Percentiles rank a stretch among this genome's conserved stretches.
These are phyloP conservation scores for Plasmodium fragile DNA, from an alignment of 169 alveolate species.

Conservation along the genomic window DNA sequence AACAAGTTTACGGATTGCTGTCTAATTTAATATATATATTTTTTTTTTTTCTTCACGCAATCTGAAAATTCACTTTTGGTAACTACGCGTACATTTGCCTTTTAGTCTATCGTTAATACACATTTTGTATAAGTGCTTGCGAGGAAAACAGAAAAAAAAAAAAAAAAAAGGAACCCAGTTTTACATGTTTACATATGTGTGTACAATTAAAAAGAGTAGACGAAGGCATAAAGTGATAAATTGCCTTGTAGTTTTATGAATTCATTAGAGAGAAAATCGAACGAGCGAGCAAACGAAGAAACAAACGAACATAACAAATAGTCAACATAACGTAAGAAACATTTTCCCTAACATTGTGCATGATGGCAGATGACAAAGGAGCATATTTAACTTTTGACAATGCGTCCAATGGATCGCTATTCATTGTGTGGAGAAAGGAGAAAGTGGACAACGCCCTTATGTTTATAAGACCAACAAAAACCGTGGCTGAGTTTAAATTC, in stretches of 20 bases:
- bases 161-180: not conserved
- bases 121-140: conserved; percentile 7
- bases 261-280: not conserved
- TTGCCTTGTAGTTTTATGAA: not conserved
- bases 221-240: not conserved
- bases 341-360: conserved; percentile 1
- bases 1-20: not conserved
- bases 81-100: not conserved
- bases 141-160: not conserved
- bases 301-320: not conserved
- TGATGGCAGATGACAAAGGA: conserved; percentile 65
- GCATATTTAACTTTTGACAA: conserved; percentile 78
- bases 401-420: conserved; percentile 80
- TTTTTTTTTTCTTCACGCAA: not conserved
- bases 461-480: conserved; percentile 71
- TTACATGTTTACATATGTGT: not conserved
- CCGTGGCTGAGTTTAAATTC: conserved; percentile 78
- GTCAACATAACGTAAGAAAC: not conserved
- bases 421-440: conserved; percentile 76
- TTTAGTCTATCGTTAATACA: not conserved
- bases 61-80: conserved; percentile 2
- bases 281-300: not conserved
- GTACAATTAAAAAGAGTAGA: not conserved
- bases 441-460: conserved; percentile 74
- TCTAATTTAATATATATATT: not conserved